Percentiles rank a stretch among this genome's conserved stretches.
These are phyloP conservation scores for Colletotrichum cuscutae DNA, from an alignment of 2,329 filamentous ascomycete species.

Conservation along the genomic window DNA sequence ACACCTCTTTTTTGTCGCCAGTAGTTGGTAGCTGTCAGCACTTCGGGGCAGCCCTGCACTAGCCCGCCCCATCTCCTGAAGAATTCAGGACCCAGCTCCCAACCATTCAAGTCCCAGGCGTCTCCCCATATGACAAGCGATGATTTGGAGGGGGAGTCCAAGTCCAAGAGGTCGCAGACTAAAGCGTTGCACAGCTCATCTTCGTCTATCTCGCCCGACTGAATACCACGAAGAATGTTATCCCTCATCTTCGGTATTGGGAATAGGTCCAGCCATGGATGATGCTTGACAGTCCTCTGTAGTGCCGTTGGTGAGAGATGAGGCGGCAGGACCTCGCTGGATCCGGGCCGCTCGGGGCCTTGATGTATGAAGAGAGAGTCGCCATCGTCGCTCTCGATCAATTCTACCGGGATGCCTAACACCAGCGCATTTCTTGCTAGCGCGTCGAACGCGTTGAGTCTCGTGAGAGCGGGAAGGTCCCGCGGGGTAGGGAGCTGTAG, in stretches of 20 bases:
- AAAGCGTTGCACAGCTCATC: not conserved
- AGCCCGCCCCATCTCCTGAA: not conserved
- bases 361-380: not conserved
- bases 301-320: not conserved
- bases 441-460: not conserved
- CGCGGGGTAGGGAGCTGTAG: not conserved
- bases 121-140: not conserved
- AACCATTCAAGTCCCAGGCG: not conserved
- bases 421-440: not conserved
- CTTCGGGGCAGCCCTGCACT: not conserved
- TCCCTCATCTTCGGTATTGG: not conserved
- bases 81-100: not conserved
- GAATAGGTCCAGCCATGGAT: not conserved
- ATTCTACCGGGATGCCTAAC: not conserved
- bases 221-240: not conserved
- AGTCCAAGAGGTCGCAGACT: not conserved
- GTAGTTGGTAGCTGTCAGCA: not conserved
- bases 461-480: not conserved
- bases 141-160: not conserved
- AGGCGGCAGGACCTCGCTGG: not conserved
- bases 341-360: not conserved
- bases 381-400: not conserved
- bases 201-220: not conserved
- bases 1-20: not conserved
- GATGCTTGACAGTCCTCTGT: not conserved